Percentiles rank a stretch among this genome's conserved stretches.
phyloP scores from a whole-genome alignment of 345 rosid species.

The Euphorbia pulcherrima region DNA sequence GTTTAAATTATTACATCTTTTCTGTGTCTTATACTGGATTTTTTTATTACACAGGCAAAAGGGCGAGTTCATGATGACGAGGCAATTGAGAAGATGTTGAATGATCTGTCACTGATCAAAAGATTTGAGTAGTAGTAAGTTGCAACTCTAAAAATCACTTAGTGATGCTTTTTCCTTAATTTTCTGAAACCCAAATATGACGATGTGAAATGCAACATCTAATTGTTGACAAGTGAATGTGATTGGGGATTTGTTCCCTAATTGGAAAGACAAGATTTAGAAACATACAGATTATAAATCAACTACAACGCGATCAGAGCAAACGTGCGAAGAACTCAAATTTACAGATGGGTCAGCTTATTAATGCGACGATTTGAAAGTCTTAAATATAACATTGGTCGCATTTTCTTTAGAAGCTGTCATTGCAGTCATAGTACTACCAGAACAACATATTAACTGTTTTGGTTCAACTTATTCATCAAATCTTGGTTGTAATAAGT shows the following conservation, averaged over 20 bases:
- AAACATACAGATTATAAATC: background rate
- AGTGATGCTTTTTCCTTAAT: too few relatives aligned
- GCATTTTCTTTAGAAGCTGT: background rate
- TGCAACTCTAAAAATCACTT: too few relatives aligned
- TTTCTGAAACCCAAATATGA: too few relatives aligned
- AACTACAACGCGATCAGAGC: too few relatives aligned
- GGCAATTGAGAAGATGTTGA: constrained; percentile 88
- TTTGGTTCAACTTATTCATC: background rate
- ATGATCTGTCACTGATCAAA: constrained; percentile 78
- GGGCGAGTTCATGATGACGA: constrained; percentile 83
- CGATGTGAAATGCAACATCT: too few relatives aligned
- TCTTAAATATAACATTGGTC: background rate
- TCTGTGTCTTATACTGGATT: background rate
- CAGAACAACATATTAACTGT: too few relatives aligned
- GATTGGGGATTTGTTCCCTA: background rate
- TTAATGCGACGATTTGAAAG: constrained; percentile 41
- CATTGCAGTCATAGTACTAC: background rate
- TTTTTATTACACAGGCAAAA: constrained; percentile 50
- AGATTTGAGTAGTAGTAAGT: constrained; percentile 63
- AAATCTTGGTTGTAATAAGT: background rate
- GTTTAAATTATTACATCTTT: background rate
- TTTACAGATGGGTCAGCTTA: constrained; percentile 39
- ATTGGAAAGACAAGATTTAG: background rate
- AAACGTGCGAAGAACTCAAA: background rate
- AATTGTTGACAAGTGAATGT: constrained; percentile 5